These are phyloP conservation scores for Leccinum griseonigrum DNA, from an alignment of 1,284 basidiomycete species.

Conservation along the genomic window DNA sequence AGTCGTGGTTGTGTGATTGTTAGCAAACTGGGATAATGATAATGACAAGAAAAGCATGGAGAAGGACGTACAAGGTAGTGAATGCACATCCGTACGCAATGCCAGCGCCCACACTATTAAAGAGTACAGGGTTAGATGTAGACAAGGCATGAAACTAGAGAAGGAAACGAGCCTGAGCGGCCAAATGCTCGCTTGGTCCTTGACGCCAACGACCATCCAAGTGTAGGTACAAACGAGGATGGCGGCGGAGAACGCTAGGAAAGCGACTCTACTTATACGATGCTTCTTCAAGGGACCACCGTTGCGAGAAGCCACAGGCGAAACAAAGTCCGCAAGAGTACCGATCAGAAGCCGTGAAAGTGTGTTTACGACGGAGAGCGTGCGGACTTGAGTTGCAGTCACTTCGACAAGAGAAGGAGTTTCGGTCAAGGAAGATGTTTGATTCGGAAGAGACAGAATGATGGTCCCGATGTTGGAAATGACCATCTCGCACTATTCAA, in stretches of 20 bases:
- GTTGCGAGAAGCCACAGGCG: conserved; percentile 51
- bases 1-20: not conserved
- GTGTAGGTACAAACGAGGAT: conserved; percentile 49
- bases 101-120: conserved; percentile 52
- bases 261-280: conserved; percentile 56
- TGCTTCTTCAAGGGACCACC: conserved; percentile 42
- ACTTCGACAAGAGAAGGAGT: conserved; percentile 31
- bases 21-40: not conserved
- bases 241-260: conserved; percentile 49
- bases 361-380: conserved; percentile 69
- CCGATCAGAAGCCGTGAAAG: conserved; percentile 67
- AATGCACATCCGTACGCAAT: conserved; percentile 66
- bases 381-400: conserved; percentile 62
- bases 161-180: conserved; percentile 49
- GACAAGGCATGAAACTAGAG: not conserved
- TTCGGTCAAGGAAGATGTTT: conserved; percentile 17
- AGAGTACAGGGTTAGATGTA: not conserved
- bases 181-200: conserved; percentile 53
- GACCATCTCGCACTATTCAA: conserved; percentile 70
- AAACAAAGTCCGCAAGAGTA: conserved; percentile 65
- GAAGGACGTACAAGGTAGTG: conserved; percentile 57
- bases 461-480: conserved; percentile 77
- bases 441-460: conserved; percentile 56
- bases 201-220: conserved; percentile 52
- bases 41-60: not conserved